phyloP scores from a whole-genome alignment of 345 rosid genomes.

The Eucalyptus sp. region DNA sequence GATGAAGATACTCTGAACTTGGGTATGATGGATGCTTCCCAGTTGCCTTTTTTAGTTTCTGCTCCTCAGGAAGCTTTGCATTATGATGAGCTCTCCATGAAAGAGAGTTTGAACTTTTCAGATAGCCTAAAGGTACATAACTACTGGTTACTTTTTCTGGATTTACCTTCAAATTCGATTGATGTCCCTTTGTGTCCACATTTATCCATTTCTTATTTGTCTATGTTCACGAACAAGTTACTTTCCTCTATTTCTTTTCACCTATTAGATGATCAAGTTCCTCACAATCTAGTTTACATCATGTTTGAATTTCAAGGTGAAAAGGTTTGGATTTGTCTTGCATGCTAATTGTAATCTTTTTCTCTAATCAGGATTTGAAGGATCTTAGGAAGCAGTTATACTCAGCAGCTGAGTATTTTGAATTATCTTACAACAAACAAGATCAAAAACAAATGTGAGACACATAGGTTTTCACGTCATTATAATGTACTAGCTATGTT shows the following conservation, averaged over 20 bases:
- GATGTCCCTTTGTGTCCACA: neutral
- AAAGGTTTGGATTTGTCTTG: neutral
- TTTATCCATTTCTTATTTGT: neutral
- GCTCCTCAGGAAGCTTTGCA: constrained; percentile 33
- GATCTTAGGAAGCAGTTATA: constrained; percentile 55
- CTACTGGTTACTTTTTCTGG: neutral
- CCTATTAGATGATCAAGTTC: neutral
- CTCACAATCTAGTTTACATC: neutral
- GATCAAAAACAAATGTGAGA: constrained; percentile 57
- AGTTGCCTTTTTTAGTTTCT: constrained; percentile 1
- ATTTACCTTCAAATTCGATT: neutral
- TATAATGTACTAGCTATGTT: neutral
- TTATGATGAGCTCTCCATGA: constrained; percentile 61
- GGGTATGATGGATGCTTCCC: neutral
- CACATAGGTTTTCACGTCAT: neutral
- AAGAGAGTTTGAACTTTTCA: constrained; percentile 54
- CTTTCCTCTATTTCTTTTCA: neutral
- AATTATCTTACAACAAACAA: constrained; percentile 40
- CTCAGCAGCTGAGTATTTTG: constrained; percentile 85
- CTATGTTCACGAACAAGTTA: neutral
- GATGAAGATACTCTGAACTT: neutral
- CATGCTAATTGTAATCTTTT: neutral
- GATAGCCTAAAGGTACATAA: constrained; percentile 49
- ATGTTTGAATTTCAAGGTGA: neutral
- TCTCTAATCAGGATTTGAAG: constrained; percentile 49